Evolutionary conservation across 2,329 filamentous ascomycete species (phyloP), one percentile per base, ranked within the genome.

Genomic region (Sclerotinia nivalis): DNA sequence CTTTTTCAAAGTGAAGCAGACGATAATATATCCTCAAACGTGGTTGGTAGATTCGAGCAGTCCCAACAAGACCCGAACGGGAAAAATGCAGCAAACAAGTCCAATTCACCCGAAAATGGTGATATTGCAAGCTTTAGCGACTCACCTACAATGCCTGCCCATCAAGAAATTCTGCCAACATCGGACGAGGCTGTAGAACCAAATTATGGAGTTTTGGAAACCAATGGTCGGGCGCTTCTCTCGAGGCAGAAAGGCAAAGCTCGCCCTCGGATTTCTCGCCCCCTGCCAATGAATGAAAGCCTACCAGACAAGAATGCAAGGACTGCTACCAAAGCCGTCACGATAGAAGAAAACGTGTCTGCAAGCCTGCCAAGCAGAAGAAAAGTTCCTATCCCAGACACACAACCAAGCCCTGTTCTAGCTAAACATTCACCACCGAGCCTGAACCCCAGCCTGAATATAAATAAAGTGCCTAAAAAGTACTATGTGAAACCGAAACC

Each of bases 401-500:
- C 34, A 2, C 47, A 40, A n/a, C 31, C 47, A 37, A 52, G 31
- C 50, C 12, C 61, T 52, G 40, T 47, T 64, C 47, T 50, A 50
- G 31, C 60, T 59, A 25, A 59, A 59, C 22, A 43, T 15, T 43
- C n/a, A 25, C 31, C 18, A 50, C 8, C 34, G 18, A 52, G 3
- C n/a, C 15, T 22, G 1, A 28, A 22, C 22, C 18, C 61, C n/a
- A 37, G 40, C 18, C 9, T 40, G n/a, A 45, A 58, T 49, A 40
- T 8, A 12, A 67, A 20, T 4, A 67, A 59, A 31, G 5, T 37
- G 3, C 18, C 28, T 13, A 68, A 61, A n/a, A 47, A 49, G 8
- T 68, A 68, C 28, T 20, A 8, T 7, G 5, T 68, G 18, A 60
- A 49, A 49, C 52, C 65, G 5, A 68, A 68, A 10, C n/a, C 65